phyloP scores from a whole-genome alignment of 2,329 filamentous ascomycete genomes.

The Onygenales sp. region DNA sequence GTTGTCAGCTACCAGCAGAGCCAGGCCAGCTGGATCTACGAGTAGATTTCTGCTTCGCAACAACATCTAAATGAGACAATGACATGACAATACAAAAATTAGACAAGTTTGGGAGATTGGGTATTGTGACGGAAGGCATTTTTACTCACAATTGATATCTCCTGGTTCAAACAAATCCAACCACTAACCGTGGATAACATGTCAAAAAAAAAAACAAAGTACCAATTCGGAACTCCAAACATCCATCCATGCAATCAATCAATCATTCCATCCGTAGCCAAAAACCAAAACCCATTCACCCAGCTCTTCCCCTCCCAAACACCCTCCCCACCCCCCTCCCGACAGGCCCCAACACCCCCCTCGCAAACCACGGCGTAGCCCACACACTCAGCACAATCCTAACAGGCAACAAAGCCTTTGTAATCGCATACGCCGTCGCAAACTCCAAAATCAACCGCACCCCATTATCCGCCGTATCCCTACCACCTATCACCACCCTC shows the following conservation, averaged over 20 bases:
- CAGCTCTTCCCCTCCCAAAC: conserved; percentile 22
- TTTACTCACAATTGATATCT: not conserved
- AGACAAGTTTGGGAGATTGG: conserved; percentile 1
- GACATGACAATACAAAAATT: conserved; percentile 3
- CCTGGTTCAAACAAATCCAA: too few species aligned
- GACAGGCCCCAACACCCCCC: conserved; percentile 47
- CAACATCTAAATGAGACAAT: not conserved
- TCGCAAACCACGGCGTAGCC: conserved; percentile 88
- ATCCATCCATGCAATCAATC: not conserved
- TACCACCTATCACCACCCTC: not conserved
- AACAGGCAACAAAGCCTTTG: conserved; percentile 71
- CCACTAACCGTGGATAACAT: too few species aligned
- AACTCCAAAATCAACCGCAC: conserved; percentile 55
- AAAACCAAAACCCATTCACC: conserved; percentile 3
- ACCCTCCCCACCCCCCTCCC: conserved; percentile 29
- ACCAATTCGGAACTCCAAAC: not conserved
- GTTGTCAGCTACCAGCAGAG: conserved; percentile 74
- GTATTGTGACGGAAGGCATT: not conserved
- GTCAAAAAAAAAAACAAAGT: too few species aligned
- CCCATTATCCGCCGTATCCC: conserved; percentile 25
- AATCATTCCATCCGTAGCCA: not conserved
- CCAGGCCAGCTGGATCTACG: conserved; percentile 92
- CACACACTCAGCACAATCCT: conserved; percentile 71
- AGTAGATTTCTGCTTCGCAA: conserved; percentile 51
- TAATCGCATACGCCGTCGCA: conserved; percentile 82